phyloP scores from a whole-genome alignment of 805 yeast species.

The Nakazawaea anatomiae region DNA sequence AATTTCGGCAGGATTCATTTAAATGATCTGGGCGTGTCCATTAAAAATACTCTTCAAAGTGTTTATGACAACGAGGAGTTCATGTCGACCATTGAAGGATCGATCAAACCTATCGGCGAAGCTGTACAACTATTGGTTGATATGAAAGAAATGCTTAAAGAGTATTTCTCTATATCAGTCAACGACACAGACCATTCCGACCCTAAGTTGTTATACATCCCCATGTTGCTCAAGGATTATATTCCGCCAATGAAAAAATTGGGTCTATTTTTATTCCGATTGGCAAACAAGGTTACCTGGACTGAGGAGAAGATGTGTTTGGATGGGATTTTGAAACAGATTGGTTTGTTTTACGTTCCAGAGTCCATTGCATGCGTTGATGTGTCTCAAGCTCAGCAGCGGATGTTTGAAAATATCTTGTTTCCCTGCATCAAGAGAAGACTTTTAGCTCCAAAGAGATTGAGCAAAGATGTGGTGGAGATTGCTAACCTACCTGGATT shows the following conservation, averaged over 20 bases:
- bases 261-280: constrained; percentile 56
- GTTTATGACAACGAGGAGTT: constrained; percentile 23
- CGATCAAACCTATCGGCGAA: constrained; percentile 15
- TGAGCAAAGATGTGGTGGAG: constrained; percentile 60
- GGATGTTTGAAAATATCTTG: constrained; percentile 47
- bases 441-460: constrained; percentile 54
- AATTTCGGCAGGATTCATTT: constrained; percentile 66
- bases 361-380: constrained; percentile 25
- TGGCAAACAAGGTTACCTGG: constrained; percentile 60
- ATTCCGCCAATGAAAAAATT: constrained; percentile 59
- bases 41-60: constrained; percentile 31
- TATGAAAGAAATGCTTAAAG: constrained; percentile 75
- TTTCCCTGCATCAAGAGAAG: constrained; percentile 62
- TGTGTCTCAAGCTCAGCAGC: constrained; percentile 18
- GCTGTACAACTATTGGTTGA: constrained; percentile 24
- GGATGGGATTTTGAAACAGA: constrained; percentile 53
- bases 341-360: constrained; percentile 73
- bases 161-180: constrained; percentile 63
- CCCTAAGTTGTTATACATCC: constrained; percentile 46
- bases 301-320: constrained; percentile 65
- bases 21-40: constrained; percentile 21
- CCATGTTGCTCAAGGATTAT: constrained; percentile 62
- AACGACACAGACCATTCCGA: constrained; percentile 24
- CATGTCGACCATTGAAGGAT: constrained; percentile 1
- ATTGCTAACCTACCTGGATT: constrained; percentile 89